Percentiles rank a stretch among this genome's conserved stretches.
These are phyloP conservation scores for Yamadazyma diospyri DNA, from an alignment of 1,139 yeast species.

Conservation along the genomic window DNA sequence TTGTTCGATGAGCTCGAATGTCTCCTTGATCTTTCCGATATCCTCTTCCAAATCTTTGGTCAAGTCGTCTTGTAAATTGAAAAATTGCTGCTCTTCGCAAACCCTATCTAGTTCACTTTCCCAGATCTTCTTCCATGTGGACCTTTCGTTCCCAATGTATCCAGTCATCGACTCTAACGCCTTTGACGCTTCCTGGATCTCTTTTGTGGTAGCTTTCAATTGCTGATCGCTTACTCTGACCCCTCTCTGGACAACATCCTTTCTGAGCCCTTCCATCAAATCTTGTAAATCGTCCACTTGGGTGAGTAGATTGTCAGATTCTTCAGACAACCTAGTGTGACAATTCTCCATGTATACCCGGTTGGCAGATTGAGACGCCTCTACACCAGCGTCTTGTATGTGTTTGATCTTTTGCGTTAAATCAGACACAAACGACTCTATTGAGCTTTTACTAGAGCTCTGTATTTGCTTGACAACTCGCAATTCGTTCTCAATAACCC, in stretches of 20 bases:
- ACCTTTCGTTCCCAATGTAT: slow-evolving; percentile 67
- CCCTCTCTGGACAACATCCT: slow-evolving; percentile 91
- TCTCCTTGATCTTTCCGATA: slow-evolving; percentile 72
- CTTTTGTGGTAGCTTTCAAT: slow-evolving; percentile 61
- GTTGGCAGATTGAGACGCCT: slow-evolving; percentile 44
- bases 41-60: slow-evolving; percentile 80
- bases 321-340: slow-evolving; percentile 68
- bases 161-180: slow-evolving; percentile 53
- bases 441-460: slow-evolving; percentile 35
- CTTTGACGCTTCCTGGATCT: slow-evolving; percentile 54
- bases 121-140: slow-evolving; percentile 91
- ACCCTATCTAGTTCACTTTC: slow-evolving; percentile 86
- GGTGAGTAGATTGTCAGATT: slow-evolving; percentile 71
- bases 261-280: slow-evolving; percentile 80
- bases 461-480: slow-evolving; percentile 63
- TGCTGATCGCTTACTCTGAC: slow-evolving; percentile 79
- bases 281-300: slow-evolving; percentile 92
- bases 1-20: slow-evolving; percentile 75
- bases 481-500: slow-evolving; percentile 50
- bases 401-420: slow-evolving; percentile 47
- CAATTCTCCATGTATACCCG: slow-evolving; percentile 76
- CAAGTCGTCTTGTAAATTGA: slow-evolving; percentile 84
- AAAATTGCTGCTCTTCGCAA: slow-evolving; percentile 90
- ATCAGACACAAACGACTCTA: slow-evolving; percentile 42
- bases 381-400: slow-evolving; percentile 43